Conservation (phyloP, 73 alveolate species). For the Paramecium octaurelia region DNA sequence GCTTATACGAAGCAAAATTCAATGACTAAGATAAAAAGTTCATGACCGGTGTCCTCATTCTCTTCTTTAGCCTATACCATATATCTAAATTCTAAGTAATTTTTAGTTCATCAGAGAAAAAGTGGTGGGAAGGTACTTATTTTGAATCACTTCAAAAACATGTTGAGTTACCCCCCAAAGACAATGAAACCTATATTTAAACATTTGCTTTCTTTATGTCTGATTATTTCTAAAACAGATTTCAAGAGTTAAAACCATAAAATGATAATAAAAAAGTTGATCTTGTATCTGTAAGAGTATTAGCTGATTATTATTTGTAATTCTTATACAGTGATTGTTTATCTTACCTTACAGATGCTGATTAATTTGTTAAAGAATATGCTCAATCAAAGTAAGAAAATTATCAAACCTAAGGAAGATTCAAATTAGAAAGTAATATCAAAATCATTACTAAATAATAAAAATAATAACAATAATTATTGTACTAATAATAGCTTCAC, state of each 20-base stretch:
- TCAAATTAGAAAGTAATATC: not conserved
- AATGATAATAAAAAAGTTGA: constrained; percentile 12
- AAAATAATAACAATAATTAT: not conserved
- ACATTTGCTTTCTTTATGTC: not conserved
- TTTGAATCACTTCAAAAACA: not conserved
- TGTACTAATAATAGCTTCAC: not conserved
- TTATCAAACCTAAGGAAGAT: not conserved
- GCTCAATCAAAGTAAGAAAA: not conserved
- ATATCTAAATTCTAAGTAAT: no score
- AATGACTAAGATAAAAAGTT: no score
- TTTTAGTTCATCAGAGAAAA: not conserved
- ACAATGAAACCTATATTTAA: not conserved
- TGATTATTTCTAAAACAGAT: not conserved
- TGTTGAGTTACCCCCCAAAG: not conserved
- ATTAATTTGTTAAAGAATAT: not conserved
- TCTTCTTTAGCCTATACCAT: no score
- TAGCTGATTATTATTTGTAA: not conserved
- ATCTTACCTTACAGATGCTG: not conserved
- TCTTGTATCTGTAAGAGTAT: not conserved
- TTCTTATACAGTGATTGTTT: not conserved
- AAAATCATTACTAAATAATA: not conserved
- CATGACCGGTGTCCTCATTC: no score
- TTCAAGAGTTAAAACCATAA: constrained; percentile 10
- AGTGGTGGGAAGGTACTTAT: not conserved
- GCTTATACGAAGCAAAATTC: no score